Evolutionary conservation across 176 grass and related monocot genomes (phyloP), one percentile per base, ranked within the genome.

Genomic region (Carex cristatella): DNA sequence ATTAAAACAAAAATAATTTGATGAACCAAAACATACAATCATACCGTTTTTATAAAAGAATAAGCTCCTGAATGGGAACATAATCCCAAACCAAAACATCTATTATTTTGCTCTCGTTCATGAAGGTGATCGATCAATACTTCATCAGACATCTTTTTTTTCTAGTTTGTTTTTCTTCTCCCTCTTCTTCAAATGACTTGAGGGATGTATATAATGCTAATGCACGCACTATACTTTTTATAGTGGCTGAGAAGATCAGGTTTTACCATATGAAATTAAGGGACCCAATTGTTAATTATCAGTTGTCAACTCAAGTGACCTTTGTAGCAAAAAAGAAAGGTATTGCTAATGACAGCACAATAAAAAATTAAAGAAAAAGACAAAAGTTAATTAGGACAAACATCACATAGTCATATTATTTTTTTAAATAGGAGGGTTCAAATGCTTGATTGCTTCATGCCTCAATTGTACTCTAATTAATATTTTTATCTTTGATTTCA

Each of bases 41-140:
- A 78, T 78, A 57, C 74, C 74, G 15, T 57, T 78, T 56, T 78
- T 57, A 57, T 32, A 33, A 78, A 33, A 78, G 51, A 55, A 23
- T 23, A 23, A 78, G 74, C 28, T 78, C 74, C 51, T 33, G 12
- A 13, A 15, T 48, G 49, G 49, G 51, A 53, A 57, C 23, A 32
- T 15, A 78, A 78, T 32, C 73, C 73, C 33, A 14, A 78, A 33
- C 73, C 49, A 55, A 57, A 54, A 54, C 48, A 78, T 78, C 51
- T 56, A 9, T 78, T 57, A 57, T 13, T 78, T 56, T 27, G 74
- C 49, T 78, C 74, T 0, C 1, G 10, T 31, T 12, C n/a, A 78
- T 56, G 49, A 28, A 78, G 74, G 5, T 15, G 23, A 35, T 78
- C 51, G 2, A 57, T 15, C 27, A 78, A 3, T 27, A 11, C 74